A percentile compares a stretch with the other conserved stretches of the same genome.
Conservation (phyloP, 306 rosid species). For the Cicer arietinum region DNA sequence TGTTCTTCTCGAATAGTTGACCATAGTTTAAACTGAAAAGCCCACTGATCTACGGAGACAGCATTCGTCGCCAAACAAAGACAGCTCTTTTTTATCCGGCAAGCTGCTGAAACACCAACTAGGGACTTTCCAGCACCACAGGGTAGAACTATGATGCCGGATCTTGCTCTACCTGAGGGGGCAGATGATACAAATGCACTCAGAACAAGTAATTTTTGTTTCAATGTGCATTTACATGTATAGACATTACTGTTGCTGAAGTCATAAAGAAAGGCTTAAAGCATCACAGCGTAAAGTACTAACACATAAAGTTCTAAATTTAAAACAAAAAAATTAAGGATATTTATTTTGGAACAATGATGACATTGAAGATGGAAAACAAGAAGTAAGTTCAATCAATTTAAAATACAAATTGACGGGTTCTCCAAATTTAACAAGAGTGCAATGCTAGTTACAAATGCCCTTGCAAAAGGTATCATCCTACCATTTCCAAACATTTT, state of each 20-base stretch:
- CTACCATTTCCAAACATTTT: slow-evolving; percentile 99
- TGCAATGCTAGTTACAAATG: slow-evolving; percentile 20
- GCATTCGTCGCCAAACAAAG: slow-evolving; percentile 98
- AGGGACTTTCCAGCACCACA: slow-evolving; percentile 99
- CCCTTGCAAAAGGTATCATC: slow-evolving; percentile 35
- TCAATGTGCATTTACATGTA: slow-evolving; percentile 22
- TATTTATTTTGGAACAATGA: neutral
- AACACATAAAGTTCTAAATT: slow-evolving; percentile 13
- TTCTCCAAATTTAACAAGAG: slow-evolving; percentile 25
- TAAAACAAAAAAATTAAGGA: neutral
- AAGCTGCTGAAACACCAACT: slow-evolving; percentile 98
- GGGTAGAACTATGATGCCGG: slow-evolving; percentile 95
- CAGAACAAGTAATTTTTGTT: slow-evolving; percentile 21
- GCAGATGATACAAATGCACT: slow-evolving; percentile 29
- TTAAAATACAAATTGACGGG: slow-evolving; percentile 12
- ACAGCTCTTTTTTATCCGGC: slow-evolving; percentile 88
- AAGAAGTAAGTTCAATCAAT: slow-evolving; percentile 19
- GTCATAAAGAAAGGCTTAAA: slow-evolving; percentile 19
- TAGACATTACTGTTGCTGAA: slow-evolving; percentile 35
- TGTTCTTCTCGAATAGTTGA: slow-evolving; percentile 94
- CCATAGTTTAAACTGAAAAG: slow-evolving; percentile 96
- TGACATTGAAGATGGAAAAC: neutral
- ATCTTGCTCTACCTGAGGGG: slow-evolving; percentile 91
- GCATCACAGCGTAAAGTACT: slow-evolving; percentile 21
- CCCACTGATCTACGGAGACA: slow-evolving; percentile 99